Evolutionary conservation across 1,284 basidiomycete species (phyloP), one percentile per base, ranked within the genome.

Genomic region (Papiliotrema terrestris): DNA sequence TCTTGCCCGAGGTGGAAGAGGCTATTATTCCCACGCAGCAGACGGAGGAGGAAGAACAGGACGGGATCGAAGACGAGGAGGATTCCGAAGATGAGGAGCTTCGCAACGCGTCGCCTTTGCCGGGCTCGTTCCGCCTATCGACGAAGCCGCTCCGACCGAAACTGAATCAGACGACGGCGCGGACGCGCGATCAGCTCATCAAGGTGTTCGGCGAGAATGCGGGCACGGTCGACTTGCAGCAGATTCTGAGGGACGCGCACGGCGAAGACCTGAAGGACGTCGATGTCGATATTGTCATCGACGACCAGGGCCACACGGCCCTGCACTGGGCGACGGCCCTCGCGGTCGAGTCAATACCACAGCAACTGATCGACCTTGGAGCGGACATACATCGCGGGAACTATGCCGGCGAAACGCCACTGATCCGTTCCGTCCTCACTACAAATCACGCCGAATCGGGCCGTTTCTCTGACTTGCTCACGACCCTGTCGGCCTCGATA

Each of bases 281-380:
- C 47, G 89, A 92, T 59, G 78, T 89, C 47, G 89, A 97, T 71
- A 81, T 84, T 19, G 82, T 93, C 43, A 83, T 97, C 38, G 96
- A 99, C 68, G 91, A 97, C 61, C 88, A 94, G 68, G 91, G 92
- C 0, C 95, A 99, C 74, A 93, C 92, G 0, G 87, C 95, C 6
- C 80, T 99, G 26, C 96, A 99, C 73, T 84, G 97, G 71, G 94
- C 96, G 1, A 86, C 91, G 6, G 90, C 92, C 37, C 81, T 98
- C 43, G 91, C 86, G 2, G 83, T 88, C 23, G 80, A 84, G 53
- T 77, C 80, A 17, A 84, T 83, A 23, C 83, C 89, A 15, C 82
- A 84, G 41, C 84, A 85, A 38, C 82, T 92, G 51, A 81, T 89
- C 58, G 78, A 78, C 9, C 80, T 82, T 38, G 90, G 91, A 26